Conservation (phyloP, 1,139 yeast genomes). For the Hyphopichia pseudoburtonii region DNA sequence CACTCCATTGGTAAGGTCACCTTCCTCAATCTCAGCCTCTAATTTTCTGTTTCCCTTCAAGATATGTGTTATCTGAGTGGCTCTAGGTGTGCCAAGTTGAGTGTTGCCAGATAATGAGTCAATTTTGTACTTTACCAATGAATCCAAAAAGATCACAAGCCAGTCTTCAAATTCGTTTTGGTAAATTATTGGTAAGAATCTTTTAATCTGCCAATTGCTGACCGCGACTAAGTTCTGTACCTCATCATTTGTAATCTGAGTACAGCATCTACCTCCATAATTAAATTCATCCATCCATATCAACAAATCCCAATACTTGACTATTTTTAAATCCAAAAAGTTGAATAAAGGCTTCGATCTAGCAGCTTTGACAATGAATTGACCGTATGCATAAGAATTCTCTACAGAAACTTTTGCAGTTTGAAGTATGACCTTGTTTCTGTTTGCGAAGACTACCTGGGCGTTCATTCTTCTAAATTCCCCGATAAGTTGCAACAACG, state of each 20-base stretch:
- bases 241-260: slow-evolving; percentile 55
- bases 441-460: slow-evolving; percentile 73
- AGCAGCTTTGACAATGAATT: slow-evolving; percentile 76
- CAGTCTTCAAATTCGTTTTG: slow-evolving; percentile 87
- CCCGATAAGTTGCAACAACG: slow-evolving; percentile 75
- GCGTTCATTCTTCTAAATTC: slow-evolving; percentile 83
- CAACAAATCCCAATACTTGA: slow-evolving; percentile 84
- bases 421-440: slow-evolving; percentile 70
- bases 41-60: slow-evolving; percentile 44
- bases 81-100: slow-evolving; percentile 53
- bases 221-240: slow-evolving; percentile 57
- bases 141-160: slow-evolving; percentile 74
- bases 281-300: slow-evolving; percentile 95
- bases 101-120: slow-evolving; percentile 36
- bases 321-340: slow-evolving; percentile 72
- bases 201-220: slow-evolving; percentile 79
- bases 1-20: slow-evolving; percentile 39
- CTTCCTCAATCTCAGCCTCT: slow-evolving; percentile 34
- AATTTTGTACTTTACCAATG: slow-evolving; percentile 59
- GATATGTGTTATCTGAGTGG: slow-evolving; percentile 63
- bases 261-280: slow-evolving; percentile 80
- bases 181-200: slow-evolving; percentile 70
- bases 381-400: slow-evolving; percentile 91
- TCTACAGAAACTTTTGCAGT: slow-evolving; percentile 81
- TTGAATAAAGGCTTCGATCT: slow-evolving; percentile 81